These are phyloP conservation scores for Populus davidiana DNA, from an alignment of 345 rosid genomes.

Conservation along the genomic window DNA sequence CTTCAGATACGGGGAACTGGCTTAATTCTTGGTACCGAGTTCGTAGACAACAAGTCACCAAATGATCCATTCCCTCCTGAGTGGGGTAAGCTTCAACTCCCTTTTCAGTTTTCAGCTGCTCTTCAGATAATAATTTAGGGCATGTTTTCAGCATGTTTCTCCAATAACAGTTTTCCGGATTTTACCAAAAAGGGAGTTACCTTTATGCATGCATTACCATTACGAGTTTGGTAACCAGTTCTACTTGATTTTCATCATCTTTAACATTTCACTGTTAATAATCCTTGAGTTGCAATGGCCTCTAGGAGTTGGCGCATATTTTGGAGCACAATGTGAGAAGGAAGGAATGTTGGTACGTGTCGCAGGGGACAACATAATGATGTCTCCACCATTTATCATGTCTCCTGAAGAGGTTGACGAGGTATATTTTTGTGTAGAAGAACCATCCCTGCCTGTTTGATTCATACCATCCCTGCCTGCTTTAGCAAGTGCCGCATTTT, in stretches of 20 bases:
- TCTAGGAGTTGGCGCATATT: conserved; percentile 80
- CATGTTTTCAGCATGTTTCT: neutral
- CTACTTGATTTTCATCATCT: neutral
- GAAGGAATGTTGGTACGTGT: conserved; percentile 83
- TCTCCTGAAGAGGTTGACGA: conserved; percentile 68
- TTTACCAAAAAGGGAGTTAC: neutral
- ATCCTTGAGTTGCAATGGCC: neutral
- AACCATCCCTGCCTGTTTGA: too few relatives aligned
- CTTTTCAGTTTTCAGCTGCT: neutral
- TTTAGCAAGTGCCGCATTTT: neutral
- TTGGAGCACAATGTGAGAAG: conserved; percentile 82
- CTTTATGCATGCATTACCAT: neutral
- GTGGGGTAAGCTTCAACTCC: conserved; percentile 64
- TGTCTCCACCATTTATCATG: conserved; percentile 84
- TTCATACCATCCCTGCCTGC: neutral
- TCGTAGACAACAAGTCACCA: conserved; percentile 79
- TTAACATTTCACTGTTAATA: neutral
- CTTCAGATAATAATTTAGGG: neutral
- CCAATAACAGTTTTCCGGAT: neutral
- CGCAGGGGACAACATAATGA: conserved; percentile 83
- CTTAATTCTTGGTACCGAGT: conserved; percentile 89
- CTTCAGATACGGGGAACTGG: conserved; percentile 88
- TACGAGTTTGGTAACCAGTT: neutral
- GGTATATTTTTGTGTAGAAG: conserved; percentile 32
- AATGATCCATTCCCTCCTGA: conserved; percentile 85